Base-by-base conservation (phyloP, 352 stramenopile species). In the Globisporangium radiosum region DNA sequence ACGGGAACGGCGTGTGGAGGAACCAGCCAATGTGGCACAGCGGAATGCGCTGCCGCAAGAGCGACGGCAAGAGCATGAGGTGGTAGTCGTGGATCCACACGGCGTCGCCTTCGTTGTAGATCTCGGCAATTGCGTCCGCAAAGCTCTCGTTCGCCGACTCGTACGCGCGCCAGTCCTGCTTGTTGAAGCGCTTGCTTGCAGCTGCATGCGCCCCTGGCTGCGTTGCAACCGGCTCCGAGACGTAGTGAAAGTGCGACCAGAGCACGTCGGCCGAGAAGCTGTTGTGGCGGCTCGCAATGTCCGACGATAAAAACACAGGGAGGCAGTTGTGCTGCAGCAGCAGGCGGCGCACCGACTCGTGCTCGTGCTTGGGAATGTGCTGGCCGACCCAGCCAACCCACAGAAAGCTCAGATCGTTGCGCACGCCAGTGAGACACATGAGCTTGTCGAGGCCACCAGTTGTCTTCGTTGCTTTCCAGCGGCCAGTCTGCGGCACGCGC, bases 1-100 rank as follows among this genome's bases (percentile, higher is more conserved):
- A 83, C 14, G 88, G 88, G 52, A 96, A 96, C 7, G 88, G 88
- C 47, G 85, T 95, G 63, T 96, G 88, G 43, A 96, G 61, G 62
- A 95, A 96, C 83, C 83, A 96, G 0, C 81, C 88, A 64, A 96
- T 94, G 40, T 85, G 68, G 56, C 76, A 87, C 7, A 69, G 58
- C 45, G 85, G 81, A 33, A 93, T 77, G 4, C 85, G 82, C 62
- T 90, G 75, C 40, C 87, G 78, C 36, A 96, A 66, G 60, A 95
- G 70, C 57, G 78, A 88, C n/a, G 88, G 88, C 15, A 96, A 66
- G 55, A 92, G 62, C 87, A 96, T 96, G 36, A 96, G 65, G 57
- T 96, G 88, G 66, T 95, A 95, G 73, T 96, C 88, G 67, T 96
- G 87, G 15, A 96, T 78, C 87, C 87, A 96, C 7, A 96, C 81